Percentiles rank a stretch among this genome's conserved stretches.
Evolutionary conservation across 495 filamentous ascomycete species (phyloP).

Genomic region (Glarea lozoyensis): DNA sequence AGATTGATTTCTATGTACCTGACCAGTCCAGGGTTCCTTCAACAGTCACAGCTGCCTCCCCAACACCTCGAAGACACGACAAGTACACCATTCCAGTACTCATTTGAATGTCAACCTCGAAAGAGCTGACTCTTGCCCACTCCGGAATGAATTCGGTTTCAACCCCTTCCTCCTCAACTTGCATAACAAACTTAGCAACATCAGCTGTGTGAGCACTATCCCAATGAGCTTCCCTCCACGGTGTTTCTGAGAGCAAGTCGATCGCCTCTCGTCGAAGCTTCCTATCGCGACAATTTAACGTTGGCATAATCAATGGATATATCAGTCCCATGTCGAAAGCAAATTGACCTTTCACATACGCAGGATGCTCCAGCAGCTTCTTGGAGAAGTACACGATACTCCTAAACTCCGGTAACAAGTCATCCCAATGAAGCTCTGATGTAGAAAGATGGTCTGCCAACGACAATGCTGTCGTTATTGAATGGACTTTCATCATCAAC

Average conservation of each 20-base stretch:
- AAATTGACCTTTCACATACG: background rate
- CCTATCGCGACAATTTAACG: background rate
- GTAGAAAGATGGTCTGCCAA: background rate
- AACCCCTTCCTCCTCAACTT: background rate
- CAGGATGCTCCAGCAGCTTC: background rate
- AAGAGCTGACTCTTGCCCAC: background rate
- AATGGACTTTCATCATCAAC: background rate
- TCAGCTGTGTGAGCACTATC: background rate
- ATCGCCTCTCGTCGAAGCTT: background rate
- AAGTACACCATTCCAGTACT: background rate
- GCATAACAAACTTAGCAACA: background rate
- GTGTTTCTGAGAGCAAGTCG: background rate
- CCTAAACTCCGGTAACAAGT: background rate
- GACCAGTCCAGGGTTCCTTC: background rate
- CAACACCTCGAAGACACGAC: background rate
- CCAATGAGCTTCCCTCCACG: background rate
- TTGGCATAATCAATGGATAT: background rate
- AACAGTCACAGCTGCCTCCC: background rate
- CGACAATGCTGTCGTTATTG: background rate
- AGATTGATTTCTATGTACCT: no score
- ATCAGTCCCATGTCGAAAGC: background rate
- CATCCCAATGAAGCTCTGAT: background rate
- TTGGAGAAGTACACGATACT: background rate
- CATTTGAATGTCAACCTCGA: background rate
- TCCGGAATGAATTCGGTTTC: background rate